Evolutionary conservation across 805 yeast genomes (phyloP), one percentile per base, ranked within the genome.

Genomic region (Citeromyces nyonsensis): DNA sequence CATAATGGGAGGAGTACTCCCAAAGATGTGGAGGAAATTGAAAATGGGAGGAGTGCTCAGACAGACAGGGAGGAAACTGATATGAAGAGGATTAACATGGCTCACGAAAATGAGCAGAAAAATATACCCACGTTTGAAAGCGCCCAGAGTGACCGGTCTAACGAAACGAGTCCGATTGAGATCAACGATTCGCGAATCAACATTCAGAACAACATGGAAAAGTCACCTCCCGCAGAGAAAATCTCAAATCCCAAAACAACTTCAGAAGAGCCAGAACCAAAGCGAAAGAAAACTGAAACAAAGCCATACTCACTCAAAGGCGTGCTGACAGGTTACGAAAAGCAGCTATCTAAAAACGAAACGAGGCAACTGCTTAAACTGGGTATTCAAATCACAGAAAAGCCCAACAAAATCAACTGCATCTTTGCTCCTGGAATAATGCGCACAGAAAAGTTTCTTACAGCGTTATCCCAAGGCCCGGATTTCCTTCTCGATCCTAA

Each of bases 381-480:
- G 8, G 94, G 94, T 0, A 66, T 86, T 22, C 52, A 54, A 15
- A 53, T 80, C 13, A 38, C 47, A 1, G 54, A 51, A 2, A 49
- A 57, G 11, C 53, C 61, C 10, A 59, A 59, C 6, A 52, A 58
- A 11, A 38, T 66, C 5, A 61, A 59, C 30, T 50, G 62, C 29
- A 68, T 80, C 8, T 69, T 86, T 8, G 86, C 96, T 0, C 95
- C 96, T 1, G 72, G 72, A 38, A 62, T 79, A n/a, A 48, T 80
- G 43, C 61, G 96, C 40, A 88, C 97, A 0, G 94, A 80, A 36
- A 91, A 88, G 53, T 86, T 88, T 44, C 60, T 88, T 34, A 66
- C 68, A 28, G 72, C 85, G 13, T 54, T 85, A 32, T 69, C 84
- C 33, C 59, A 59, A 28, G 72, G 61, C 31, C 65, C 70, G 7